These are phyloP conservation scores for Yarrowia alimentaria DNA, from an alignment of 805 yeast species.

Conservation along the genomic window DNA sequence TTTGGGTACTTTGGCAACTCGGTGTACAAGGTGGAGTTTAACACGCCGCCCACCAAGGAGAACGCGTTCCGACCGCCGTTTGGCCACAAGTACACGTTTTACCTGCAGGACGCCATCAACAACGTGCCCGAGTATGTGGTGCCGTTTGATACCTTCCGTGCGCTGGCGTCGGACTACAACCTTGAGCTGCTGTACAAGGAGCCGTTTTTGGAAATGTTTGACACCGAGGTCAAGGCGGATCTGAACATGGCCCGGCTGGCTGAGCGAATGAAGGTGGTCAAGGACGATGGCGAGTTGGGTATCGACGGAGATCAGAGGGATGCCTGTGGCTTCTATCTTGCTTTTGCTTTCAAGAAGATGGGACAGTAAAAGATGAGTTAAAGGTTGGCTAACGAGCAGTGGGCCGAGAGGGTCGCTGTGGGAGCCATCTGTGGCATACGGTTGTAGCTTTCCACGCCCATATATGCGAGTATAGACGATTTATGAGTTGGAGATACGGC, in stretches of 20 bases:
- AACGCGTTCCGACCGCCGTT: conserved; percentile 72
- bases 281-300: conserved; percentile 78
- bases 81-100: conserved; percentile 82
- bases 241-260: conserved; percentile 36
- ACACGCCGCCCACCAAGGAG: conserved; percentile 70
- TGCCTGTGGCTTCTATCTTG: conserved; percentile 78
- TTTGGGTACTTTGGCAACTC: conserved; percentile 69
- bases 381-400: too few species aligned
- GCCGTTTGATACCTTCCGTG: conserved; percentile 84
- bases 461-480: too few species aligned
- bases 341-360: conserved; percentile 64
- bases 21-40: conserved; percentile 77
- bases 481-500: too few species aligned
- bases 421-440: too few species aligned
- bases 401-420: too few species aligned
- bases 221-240: conserved; percentile 67
- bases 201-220: conserved; percentile 79
- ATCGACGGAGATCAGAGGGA: conserved; percentile 88
- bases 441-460: too few species aligned
- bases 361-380: conserved; percentile 1
- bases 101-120: conserved; percentile 87
- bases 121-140: conserved; percentile 96
- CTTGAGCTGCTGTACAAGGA: conserved; percentile 67
- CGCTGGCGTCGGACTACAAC: conserved; percentile 80
- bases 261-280: conserved; percentile 48